Evolutionary conservation across 2,329 filamentous ascomycete species (phyloP).

Genomic region (Camptophora hylomeconis): DNA sequence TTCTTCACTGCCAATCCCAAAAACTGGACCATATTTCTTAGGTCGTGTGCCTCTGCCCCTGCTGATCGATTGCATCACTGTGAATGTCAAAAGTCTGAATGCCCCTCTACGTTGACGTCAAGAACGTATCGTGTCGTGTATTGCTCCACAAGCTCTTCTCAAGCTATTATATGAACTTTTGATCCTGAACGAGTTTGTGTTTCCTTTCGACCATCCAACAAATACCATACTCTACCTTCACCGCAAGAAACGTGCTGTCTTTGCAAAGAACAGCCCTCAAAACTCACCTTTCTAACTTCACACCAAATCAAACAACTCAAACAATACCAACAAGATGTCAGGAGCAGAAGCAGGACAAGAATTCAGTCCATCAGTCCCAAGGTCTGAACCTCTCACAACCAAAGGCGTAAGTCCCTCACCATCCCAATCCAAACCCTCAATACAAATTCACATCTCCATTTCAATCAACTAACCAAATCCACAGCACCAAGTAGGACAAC

Average conservation of each 20-base stretch:
- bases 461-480: conserved; percentile 7
- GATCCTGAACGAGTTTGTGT: too few species aligned
- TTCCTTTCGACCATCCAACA: too few species aligned
- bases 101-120: too few species aligned
- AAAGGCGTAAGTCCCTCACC: conserved; percentile 36
- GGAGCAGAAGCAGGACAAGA: conserved; percentile 41
- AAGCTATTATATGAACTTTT: too few species aligned
- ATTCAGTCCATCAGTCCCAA: conserved; percentile 40
- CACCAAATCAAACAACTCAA: conserved; percentile 2
- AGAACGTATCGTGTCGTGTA: not conserved
- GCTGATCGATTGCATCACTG: too few species aligned
- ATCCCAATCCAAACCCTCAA: not conserved
- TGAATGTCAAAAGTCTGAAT: too few species aligned
- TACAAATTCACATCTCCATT: not conserved
- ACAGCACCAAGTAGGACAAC: conserved; percentile 51
- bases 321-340: conserved; percentile 26
- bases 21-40: too few species aligned
- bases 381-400: conserved; percentile 39
- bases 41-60: too few species aligned
- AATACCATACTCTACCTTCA: too few species aligned
- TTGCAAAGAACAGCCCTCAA: too few species aligned
- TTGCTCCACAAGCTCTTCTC: conserved; percentile 1
- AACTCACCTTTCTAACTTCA: not conserved
- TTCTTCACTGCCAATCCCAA: too few species aligned
- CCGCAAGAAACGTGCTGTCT: too few species aligned